Percentiles rank a stretch among this genome's conserved stretches.
phyloP scores from a whole-genome alignment of 2,329 filamentous ascomycete species.

The Paraconiothyrium brasiliense region DNA sequence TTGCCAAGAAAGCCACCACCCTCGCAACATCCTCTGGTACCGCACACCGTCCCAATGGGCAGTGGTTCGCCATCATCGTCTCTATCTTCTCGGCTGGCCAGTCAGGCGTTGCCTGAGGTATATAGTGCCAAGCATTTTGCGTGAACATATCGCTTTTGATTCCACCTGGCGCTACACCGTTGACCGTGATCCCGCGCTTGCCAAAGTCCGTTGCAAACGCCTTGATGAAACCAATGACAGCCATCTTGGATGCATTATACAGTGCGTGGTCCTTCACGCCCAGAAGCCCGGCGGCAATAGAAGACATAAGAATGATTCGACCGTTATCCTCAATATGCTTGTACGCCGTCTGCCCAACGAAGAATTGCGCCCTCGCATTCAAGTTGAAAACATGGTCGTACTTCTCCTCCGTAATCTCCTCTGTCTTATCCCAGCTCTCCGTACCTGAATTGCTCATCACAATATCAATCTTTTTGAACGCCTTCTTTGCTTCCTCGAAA shows the following conservation, averaged over 20 bases:
- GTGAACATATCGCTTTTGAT: slow-evolving; percentile 83
- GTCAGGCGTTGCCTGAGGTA: slow-evolving; percentile 59
- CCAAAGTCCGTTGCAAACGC: slow-evolving; percentile 77
- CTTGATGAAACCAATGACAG: slow-evolving; percentile 77
- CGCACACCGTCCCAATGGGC: slow-evolving; percentile 60
- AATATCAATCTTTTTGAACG: slow-evolving; percentile 56
- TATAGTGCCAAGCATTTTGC: slow-evolving; percentile 66
- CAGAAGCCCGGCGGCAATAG: slow-evolving; percentile 72
- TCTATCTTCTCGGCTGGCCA: slow-evolving; percentile 62
- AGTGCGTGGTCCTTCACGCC: slow-evolving; percentile 76
- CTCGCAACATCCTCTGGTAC: slow-evolving; percentile 56
- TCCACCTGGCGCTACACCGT: slow-evolving; percentile 76
- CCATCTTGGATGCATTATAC: slow-evolving; percentile 77
- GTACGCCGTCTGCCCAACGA: slow-evolving; percentile 78
- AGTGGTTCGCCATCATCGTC: slow-evolving; percentile 59
- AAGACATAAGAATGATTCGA: slow-evolving; percentile 77
- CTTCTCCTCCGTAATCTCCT: slow-evolving; percentile 74
- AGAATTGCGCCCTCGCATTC: slow-evolving; percentile 77
- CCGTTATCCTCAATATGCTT: slow-evolving; percentile 75
- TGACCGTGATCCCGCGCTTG: slow-evolving; percentile 73
- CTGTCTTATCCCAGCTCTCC: slow-evolving; percentile 73
- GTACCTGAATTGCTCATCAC: slow-evolving; percentile 67
- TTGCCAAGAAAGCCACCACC: slow-evolving; percentile 53
- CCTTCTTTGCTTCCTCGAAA: slow-evolving; percentile 55
- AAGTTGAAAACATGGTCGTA: slow-evolving; percentile 76